phyloP scores from a whole-genome alignment of 2,329 filamentous ascomycete genomes.

The Hypoxylon sp. region DNA sequence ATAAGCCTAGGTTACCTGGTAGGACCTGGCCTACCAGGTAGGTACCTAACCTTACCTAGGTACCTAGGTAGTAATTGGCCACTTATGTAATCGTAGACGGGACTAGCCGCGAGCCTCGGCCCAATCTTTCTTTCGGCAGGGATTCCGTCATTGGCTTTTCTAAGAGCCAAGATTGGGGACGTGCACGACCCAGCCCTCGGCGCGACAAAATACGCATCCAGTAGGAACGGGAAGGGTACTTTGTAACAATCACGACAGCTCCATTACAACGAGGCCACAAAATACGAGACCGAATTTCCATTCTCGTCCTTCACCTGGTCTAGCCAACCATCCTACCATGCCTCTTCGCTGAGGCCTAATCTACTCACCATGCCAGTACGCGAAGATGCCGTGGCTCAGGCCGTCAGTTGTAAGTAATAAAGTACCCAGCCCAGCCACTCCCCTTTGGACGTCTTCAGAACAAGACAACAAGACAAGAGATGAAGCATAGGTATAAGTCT shows the following conservation, averaged over 20 bases:
- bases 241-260: slow-evolving; percentile 10
- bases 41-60: too few species aligned
- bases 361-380: slow-evolving; percentile 78
- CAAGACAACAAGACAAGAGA: neutral
- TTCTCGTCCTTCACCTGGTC: neutral
- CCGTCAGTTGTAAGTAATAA: slow-evolving; percentile 48
- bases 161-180: neutral
- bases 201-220: slow-evolving; percentile 31
- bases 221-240: neutral
- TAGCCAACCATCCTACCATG: slow-evolving; percentile 21
- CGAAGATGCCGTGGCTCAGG: slow-evolving; percentile 72
- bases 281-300: neutral
- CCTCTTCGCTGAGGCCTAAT: slow-evolving; percentile 25
- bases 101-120: slow-evolving; percentile 43
- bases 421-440: slow-evolving; percentile 5
- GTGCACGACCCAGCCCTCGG: slow-evolving; percentile 2
- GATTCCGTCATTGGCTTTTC: slow-evolving; percentile 42
- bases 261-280: too few species aligned
- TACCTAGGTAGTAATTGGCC: too few species aligned
- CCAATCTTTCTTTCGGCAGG: slow-evolving; percentile 34
- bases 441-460: neutral
- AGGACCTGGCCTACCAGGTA: too few species aligned
- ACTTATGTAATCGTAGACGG: slow-evolving; percentile 7
- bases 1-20: too few species aligned
- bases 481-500: slow-evolving; percentile 23